A percentile compares a stretch with the other conserved stretches of the same genome.
Conservation (phyloP, 2,329 filamentous ascomycete genomes). For the Aspergillus flavus region DNA sequence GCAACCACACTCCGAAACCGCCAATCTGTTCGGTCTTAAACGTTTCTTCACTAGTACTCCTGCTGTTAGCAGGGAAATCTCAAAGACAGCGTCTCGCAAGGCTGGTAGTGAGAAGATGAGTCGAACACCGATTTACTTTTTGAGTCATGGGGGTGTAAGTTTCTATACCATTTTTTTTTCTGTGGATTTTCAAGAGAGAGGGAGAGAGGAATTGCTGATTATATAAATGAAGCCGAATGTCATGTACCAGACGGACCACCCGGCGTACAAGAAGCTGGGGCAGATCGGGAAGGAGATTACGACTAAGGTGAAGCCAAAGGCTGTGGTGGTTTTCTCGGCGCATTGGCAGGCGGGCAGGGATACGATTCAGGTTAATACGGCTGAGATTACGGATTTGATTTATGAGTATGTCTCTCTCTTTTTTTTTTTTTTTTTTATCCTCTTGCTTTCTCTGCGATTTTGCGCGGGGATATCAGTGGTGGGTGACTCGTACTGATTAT, state of each 20-base stretch:
- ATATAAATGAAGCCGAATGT: slow-evolving; percentile 55
- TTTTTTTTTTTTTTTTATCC: neutral
- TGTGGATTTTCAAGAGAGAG: neutral
- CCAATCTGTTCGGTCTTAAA: slow-evolving; percentile 32
- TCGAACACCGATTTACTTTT: slow-evolving; percentile 56
- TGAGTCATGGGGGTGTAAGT: slow-evolving; percentile 52
- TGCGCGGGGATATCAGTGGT: neutral
- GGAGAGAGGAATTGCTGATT: neutral
- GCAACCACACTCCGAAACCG: slow-evolving; percentile 13
- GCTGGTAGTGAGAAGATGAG: slow-evolving; percentile 20
- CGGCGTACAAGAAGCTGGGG: slow-evolving; percentile 66
- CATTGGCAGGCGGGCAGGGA: slow-evolving; percentile 68
- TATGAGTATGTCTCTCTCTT: slow-evolving; percentile 59
- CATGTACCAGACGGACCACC: slow-evolving; percentile 69
- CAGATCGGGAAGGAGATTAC: slow-evolving; percentile 71
- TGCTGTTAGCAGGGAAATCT: slow-evolving; percentile 5
- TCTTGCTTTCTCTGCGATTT: neutral
- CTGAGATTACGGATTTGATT: slow-evolving; percentile 65
- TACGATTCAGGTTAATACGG: slow-evolving; percentile 67
- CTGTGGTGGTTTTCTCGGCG: slow-evolving; percentile 74
- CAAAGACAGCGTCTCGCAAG: neutral
- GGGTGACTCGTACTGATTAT: neutral
- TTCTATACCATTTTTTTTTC: neutral
- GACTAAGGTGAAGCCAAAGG: slow-evolving; percentile 68
- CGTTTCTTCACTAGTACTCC: slow-evolving; percentile 24